Evolutionary conservation across 2,329 filamentous ascomycete genomes (phyloP), one percentile per base, ranked within the genome.

Genomic region (Talaromyces sp.): DNA sequence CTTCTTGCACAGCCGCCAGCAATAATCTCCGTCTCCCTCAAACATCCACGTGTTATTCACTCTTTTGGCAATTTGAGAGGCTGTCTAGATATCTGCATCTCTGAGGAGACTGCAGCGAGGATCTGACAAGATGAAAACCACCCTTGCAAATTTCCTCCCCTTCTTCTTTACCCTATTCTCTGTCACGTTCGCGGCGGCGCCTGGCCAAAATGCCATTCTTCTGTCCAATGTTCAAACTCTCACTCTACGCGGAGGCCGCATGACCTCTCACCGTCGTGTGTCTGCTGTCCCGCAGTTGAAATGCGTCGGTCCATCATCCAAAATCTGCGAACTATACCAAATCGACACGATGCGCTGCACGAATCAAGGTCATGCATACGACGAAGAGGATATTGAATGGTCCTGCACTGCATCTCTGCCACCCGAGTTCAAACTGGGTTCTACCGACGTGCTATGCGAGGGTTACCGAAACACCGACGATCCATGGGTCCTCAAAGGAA

Each of bases 381-480:
- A 86, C 65, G 73, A 80, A 51, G 87, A 95, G 75, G 90, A 96
- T 72, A 83, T 97, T 42, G 88, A 96, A 77, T 99, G 93, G 93
- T 91, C 90, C 30, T 99, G 93, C 77, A 86, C 85, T n/a, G 84
- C 86, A 5, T 79, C 80, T 2, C 73, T 88, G 1, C 85, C 86
- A 0, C 73, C 80, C 11, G 85, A 88, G 66, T 86, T 88, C 75
- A 88, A 88, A 75, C 85, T 98, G 30, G 93, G 91, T 61, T 84
- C 85, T 64, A 97, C 93, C 11, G 93, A 98, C 64, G 93, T 98
- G 60, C 81, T 92, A 11, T 99, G 95, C 75, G 93, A 99, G 72
- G 93, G 95, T 11, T 98, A 96, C 77, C 80, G 84, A 62, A 82
- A 80, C 15, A 77, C 88, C 0, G 85, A 93, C 54, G 95, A 98